Evolutionary conservation across 768 basidiomycete genomes (phyloP).

Genomic region (Lactifluus piperatus): DNA sequence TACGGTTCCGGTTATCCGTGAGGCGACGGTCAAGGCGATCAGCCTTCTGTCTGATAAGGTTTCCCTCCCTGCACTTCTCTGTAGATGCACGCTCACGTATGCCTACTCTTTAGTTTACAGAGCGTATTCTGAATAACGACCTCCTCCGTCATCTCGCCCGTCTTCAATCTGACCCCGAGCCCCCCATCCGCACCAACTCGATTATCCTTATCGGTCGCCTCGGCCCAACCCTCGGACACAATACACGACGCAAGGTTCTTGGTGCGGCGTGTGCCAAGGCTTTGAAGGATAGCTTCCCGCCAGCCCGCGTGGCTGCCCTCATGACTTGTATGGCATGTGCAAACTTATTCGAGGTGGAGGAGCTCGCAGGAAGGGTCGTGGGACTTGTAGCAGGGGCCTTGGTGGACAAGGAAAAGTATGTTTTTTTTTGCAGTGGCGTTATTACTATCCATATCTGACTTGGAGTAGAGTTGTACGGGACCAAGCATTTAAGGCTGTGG

Average conservation of each 20-base stretch:
- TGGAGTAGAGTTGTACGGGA: conserved; percentile 74
- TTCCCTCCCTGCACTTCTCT: conserved; percentile 12
- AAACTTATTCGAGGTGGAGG: conserved; percentile 83
- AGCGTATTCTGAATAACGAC: conserved; percentile 93
- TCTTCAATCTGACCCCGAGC: conserved; percentile 86
- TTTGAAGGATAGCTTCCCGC: conserved; percentile 85
- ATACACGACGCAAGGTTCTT: conserved; percentile 93
- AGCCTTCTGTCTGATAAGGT: conserved; percentile 82
- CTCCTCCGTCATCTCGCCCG: conserved; percentile 87
- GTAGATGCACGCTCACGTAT: neutral
- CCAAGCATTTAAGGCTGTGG: conserved; percentile 91
- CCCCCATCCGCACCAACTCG: conserved; percentile 95
- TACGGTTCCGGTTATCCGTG: conserved; percentile 88
- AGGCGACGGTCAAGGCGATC: conserved; percentile 87
- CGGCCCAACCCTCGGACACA: conserved; percentile 73
- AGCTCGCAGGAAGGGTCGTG: conserved; percentile 83
- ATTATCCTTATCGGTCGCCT: conserved; percentile 92
- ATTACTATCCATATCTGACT: neutral
- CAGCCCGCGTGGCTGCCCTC: conserved; percentile 85
- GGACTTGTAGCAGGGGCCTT: conserved; percentile 73
- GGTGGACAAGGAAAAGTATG: conserved; percentile 91
- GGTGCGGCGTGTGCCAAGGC: conserved; percentile 90
- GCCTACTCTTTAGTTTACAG: conserved; percentile 51
- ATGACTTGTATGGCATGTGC: conserved; percentile 95
- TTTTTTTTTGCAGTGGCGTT: neutral